Base-by-base conservation (phyloP, 768 basidiomycete species). In the Lactifluus hygrophoroides region DNA sequence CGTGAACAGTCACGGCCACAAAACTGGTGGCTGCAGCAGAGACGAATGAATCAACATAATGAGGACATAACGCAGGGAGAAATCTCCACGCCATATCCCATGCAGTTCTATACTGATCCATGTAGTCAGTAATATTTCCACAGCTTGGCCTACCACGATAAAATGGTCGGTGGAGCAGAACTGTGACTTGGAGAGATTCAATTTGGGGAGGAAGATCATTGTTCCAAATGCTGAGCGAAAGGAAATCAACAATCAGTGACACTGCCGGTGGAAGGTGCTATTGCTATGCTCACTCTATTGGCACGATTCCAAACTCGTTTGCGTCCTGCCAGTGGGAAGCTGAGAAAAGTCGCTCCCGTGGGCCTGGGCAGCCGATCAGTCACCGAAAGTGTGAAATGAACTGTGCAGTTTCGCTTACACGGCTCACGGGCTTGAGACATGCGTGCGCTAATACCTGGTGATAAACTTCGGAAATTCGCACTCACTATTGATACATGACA, bases 361-460 rank as follows among this genome's bases (percentile, higher is more conserved):
- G n/a, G n/a, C n/a, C n/a, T n/a, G n/a, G n/a, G 17, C 38, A 9
- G 28, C 3, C 37, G 23, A 64, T 52, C 23, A 52, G 47, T 28
- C 42, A 38, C 1, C 16, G 19, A 14, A 11, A n/a, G n/a, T 23
- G 3, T 17, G 6, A 35, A 2, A 32, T 21, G 10, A 10, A 10
- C 10, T 25, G 30, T 2, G 5, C 14, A 5, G 7, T 16, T n/a
- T 1, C 27, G 54, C 64, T 25, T 25, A 64, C 64, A 64, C 61
- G 0, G 72, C 82, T 73, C 64, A 84, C 83, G 71, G 51, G 82
- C 80, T 72, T 83, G 82, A 43, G 76, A 75, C 65, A 83, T 77
- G 13, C 83, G 74, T 5, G 78, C 77, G 61, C 77, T 78, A 77
- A 84, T 82, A 5, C 81, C 81, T 82, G 30, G 11, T 47, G 34